Percentiles rank a stretch among this genome's conserved stretches.
phyloP scores from a whole-genome alignment of 2,329 filamentous ascomycete genomes.

The Zopfia rhizophila region DNA sequence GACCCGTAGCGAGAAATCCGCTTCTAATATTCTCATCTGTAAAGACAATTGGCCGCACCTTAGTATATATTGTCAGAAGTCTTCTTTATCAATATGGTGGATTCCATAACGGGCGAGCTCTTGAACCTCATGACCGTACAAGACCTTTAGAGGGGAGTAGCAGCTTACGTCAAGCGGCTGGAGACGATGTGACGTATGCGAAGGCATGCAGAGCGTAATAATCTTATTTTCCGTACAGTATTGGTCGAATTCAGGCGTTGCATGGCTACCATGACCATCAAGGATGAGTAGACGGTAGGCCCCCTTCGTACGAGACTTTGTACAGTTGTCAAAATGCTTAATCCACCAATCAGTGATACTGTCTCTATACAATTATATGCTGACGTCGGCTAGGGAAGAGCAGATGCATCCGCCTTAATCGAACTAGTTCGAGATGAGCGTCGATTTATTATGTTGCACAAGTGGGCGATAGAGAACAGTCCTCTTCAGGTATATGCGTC shows the following conservation, averaged over 20 bases:
- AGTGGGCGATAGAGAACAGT: too few species aligned
- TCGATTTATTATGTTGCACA: too few species aligned
- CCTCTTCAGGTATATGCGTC: too few species aligned
- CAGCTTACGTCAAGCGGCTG: slow-evolving; percentile 1
- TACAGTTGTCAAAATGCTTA: slow-evolving; percentile 28
- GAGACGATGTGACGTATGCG: slow-evolving; percentile 1
- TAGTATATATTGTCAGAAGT: slow-evolving; percentile 9
- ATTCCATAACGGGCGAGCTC: slow-evolving; percentile 1
- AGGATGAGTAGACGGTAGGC: slow-evolving; percentile 25
- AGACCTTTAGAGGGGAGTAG: slow-evolving; percentile 1
- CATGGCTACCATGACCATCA: slow-evolving; percentile 23
- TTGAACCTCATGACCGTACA: slow-evolving; percentile 1
- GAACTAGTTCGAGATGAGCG: too few species aligned
- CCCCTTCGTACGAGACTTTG: slow-evolving; percentile 16
- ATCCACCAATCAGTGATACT: too few species aligned
- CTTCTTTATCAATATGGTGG: slow-evolving; percentile 1
- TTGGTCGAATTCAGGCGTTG: slow-evolving; percentile 22
- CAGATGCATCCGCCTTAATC: too few species aligned
- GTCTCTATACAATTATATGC: too few species aligned
- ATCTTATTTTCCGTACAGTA: slow-evolving; percentile 22
- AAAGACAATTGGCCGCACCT: slow-evolving; percentile 1
- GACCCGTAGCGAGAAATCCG: slow-evolving; percentile 16
- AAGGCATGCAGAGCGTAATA: slow-evolving; percentile 11
- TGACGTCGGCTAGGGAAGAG: too few species aligned
- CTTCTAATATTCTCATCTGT: slow-evolving; percentile 1